Evolutionary conservation across 106 monocot genomes (phyloP), one percentile per base, ranked within the genome.

Genomic region (Xerophyta viscosa): DNA sequence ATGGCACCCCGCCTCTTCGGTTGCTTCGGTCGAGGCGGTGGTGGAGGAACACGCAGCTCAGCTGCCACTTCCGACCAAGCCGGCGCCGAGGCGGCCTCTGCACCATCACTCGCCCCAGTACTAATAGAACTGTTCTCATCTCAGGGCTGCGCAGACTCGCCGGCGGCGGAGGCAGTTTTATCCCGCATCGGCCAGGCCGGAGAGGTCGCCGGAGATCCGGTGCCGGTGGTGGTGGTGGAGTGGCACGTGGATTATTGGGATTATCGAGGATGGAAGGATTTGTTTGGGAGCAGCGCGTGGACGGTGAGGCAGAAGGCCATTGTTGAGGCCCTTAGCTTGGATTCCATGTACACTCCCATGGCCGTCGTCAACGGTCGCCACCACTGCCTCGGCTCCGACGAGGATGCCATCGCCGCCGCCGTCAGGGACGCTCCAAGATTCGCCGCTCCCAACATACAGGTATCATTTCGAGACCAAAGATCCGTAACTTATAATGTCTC

Each of bases 201-300:
- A 31, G 37, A 62, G 45, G 60, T 48, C 36, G 46, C 37, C 33
- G 58, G 22, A 20, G 64, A 6, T 33, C 54, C 64, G 18, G 73
- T 92, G 29, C n/a, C n/a, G n/a, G n/a, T n/a, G n/a, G 70, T 69
- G 23, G 74, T 83, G 44, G 60, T 92, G 37, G 76, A 41, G 20
- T 87, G 83, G 64, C 92, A 92, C 71, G 92, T 92, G 48, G 92
- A 92, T 41, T 87, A 87, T 62, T 92, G 87, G 92, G 92, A 92
- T 37, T 80, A 92, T 66, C 24, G 74, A 4, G 92, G 92, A 10
- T 92, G 92, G 92, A 83, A 87, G 83, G 92, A 92, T 47, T 82
- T 79, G 0, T 92, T 79, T 59, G 92, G 67, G 5, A 77, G 77
- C 18, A 92, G 82, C 74, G 50, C 41, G 6, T 92, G 87, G 87